Base-by-base conservation (phyloP, 441 rosid species). In the Aleurites moluccanus region DNA sequence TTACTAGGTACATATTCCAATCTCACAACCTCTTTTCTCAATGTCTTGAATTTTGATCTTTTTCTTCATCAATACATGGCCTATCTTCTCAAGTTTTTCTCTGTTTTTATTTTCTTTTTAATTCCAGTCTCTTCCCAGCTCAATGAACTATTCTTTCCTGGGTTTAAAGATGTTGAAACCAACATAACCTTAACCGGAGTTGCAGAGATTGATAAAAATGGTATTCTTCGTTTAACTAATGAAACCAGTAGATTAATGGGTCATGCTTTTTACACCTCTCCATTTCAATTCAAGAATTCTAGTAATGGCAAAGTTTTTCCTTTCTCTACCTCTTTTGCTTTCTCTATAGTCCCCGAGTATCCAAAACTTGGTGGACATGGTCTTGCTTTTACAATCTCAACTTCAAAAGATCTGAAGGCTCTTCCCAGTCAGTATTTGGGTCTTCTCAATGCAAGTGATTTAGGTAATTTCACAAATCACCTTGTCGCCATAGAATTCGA, bases 351-450 rank as follows among this genome's bases (percentile, higher is more conserved):
- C 76, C 89, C 96, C 0, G 86, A 89, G 81, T 88, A 89, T 78
- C 79, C 84, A 0, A 86, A 69, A 49, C 93, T 88, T 0, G 90
- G 94, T 1, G 98, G 98, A 53, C 96, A 92, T 61, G 98, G 97
- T 55, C 80, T 94, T 13, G 97, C 94, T 52, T 94, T 94, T 85
- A 79, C 88, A 6, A 69, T 92, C 78, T 73, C 97, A 30, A 60
- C 88, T 7, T 56, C 85, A 4, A 65, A 80, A 28, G 75, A 79
- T 64, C 83, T 88, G 14, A 2, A n/a, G 5, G 88, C 85, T 13
- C 86, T 75, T 9, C 86, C 97, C 11, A 89, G 95, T 30, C 98
- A 94, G 82, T 92, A 89, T 70, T 65, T 94, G 0, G 98, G 98
- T 52, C 90, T 94, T 15, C 81, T 94, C 67, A 90, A 92, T 78